A percentile compares a stretch with the other conserved stretches of the same genome.
Conservation (phyloP, 176 grass and related monocot species). For the Phyllostachys edulis region DNA sequence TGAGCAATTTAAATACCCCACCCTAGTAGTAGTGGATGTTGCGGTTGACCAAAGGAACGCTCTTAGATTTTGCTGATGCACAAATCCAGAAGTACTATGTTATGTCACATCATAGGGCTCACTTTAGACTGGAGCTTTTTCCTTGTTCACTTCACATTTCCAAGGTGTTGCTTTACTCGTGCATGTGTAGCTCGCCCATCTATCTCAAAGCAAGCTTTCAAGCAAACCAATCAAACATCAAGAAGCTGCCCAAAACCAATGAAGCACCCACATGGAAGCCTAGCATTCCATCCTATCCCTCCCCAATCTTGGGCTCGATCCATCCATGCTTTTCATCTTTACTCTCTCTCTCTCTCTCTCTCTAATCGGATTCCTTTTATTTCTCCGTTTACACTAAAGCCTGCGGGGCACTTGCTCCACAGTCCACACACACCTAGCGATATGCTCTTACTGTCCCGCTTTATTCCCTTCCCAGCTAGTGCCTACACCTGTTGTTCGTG, state of each 20-base stretch:
- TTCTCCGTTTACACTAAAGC: conserved; percentile 38
- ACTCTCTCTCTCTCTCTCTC: background rate
- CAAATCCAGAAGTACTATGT: conserved; percentile 37
- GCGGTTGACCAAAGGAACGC: background rate
- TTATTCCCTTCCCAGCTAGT: conserved; percentile 37
- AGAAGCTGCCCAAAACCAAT: conserved; percentile 35
- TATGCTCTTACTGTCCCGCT: conserved; percentile 20
- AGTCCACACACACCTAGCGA: conserved; percentile 41
- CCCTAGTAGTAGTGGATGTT: background rate
- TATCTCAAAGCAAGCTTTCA: conserved; percentile 11
- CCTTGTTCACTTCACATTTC: conserved; percentile 24
- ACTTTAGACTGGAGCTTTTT: conserved; percentile 34
- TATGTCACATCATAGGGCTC: conserved; percentile 39
- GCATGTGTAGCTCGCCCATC: conserved; percentile 31
- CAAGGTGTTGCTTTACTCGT: conserved; percentile 28
- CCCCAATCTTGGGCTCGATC: conserved; percentile 12
- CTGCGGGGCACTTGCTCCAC: conserved; percentile 34
- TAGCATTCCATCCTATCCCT: conserved; percentile 11
- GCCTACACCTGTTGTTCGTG: conserved; percentile 30
- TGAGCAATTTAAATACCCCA: background rate
- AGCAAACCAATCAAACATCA: conserved; percentile 23
- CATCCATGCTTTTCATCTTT: background rate
- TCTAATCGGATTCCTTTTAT: background rate
- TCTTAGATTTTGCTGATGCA: conserved; percentile 25
- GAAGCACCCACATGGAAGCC: conserved; percentile 38